Percentiles rank a stretch among this genome's conserved stretches.
These are phyloP conservation scores for Clohesyomyces aquaticus DNA, from an alignment of 495 filamentous ascomycete species.

Conservation along the genomic window DNA sequence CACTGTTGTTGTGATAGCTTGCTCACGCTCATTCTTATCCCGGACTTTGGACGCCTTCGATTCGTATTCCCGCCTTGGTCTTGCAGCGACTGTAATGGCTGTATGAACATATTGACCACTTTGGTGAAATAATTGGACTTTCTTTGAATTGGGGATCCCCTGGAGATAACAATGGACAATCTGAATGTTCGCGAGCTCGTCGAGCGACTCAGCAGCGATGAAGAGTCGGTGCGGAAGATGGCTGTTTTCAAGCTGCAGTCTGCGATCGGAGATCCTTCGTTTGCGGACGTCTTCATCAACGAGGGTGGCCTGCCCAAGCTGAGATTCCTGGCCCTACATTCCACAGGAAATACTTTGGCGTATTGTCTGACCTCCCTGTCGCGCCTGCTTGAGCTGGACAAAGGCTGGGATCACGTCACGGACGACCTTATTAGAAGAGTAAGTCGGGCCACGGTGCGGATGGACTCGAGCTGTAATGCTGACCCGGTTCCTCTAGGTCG, in stretches of 20 bases:
- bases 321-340: slow-evolving; percentile 76
- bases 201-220: slow-evolving; percentile 68
- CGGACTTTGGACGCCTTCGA: neutral
- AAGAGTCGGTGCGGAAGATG: slow-evolving; percentile 97
- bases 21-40: neutral
- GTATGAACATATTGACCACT: too few species aligned
- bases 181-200: slow-evolving; percentile 69
- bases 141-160: neutral
- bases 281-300: slow-evolving; percentile 93
- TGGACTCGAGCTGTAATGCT: slow-evolving; percentile 9
- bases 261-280: slow-evolving; percentile 92
- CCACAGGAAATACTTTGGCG: slow-evolving; percentile 90
- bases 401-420: slow-evolving; percentile 87
- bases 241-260: slow-evolving; percentile 96
- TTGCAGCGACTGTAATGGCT: neutral
- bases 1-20: neutral
- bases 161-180: slow-evolving; percentile 60
- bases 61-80: neutral
- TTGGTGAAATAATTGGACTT: too few species aligned
- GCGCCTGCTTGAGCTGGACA: slow-evolving; percentile 88
- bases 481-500: slow-evolving; percentile 58
- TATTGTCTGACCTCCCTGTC: slow-evolving; percentile 89
- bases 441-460: slow-evolving; percentile 33
- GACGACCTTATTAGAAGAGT: slow-evolving; percentile 71
- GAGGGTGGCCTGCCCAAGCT: slow-evolving; percentile 83